Evolutionary conservation across 805 yeast genomes (phyloP).

Genomic region (Candida piceae): DNA sequence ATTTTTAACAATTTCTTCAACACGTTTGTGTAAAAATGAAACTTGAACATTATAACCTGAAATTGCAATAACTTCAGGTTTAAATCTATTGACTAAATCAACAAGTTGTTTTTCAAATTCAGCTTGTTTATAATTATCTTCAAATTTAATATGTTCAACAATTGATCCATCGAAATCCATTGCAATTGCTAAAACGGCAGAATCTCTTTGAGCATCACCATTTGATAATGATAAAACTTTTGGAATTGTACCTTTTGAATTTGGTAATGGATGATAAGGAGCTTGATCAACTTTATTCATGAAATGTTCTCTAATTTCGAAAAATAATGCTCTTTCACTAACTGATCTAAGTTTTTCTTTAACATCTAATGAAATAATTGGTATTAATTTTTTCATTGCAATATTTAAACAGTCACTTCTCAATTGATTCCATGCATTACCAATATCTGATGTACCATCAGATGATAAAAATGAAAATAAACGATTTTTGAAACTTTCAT

Average conservation of each 20-base stretch:
- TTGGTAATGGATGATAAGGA: conserved; percentile 79
- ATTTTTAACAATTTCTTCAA: conserved; percentile 51
- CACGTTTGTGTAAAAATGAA: conserved; percentile 51
- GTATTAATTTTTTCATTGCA: conserved; percentile 64
- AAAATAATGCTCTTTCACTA: conserved; percentile 66
- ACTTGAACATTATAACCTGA: conserved; percentile 81
- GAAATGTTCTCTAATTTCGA: conserved; percentile 65
- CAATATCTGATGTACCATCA: conserved; percentile 71
- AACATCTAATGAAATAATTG: conserved; percentile 65
- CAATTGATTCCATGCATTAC: conserved; percentile 75
- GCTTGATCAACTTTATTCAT: conserved; percentile 82
- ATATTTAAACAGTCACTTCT: conserved; percentile 61
- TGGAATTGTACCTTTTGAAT: conserved; percentile 77
- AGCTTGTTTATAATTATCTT: conserved; percentile 58
- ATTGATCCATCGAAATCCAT: conserved; percentile 79
- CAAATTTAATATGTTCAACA: conserved; percentile 72
- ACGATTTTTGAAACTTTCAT: conserved; percentile 40
- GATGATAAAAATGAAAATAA: conserved; percentile 56
- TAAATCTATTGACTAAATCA: conserved; percentile 52
- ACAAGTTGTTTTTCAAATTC: conserved; percentile 65
- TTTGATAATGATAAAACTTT: conserved; percentile 75
- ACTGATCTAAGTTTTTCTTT: conserved; percentile 76
- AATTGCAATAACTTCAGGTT: conserved; percentile 87
- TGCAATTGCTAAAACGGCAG: conserved; percentile 80
- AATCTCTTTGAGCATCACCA: conserved; percentile 81